Evolutionary conservation across 106 monocot species (phyloP).

Genomic region (Allium fistulosum): DNA sequence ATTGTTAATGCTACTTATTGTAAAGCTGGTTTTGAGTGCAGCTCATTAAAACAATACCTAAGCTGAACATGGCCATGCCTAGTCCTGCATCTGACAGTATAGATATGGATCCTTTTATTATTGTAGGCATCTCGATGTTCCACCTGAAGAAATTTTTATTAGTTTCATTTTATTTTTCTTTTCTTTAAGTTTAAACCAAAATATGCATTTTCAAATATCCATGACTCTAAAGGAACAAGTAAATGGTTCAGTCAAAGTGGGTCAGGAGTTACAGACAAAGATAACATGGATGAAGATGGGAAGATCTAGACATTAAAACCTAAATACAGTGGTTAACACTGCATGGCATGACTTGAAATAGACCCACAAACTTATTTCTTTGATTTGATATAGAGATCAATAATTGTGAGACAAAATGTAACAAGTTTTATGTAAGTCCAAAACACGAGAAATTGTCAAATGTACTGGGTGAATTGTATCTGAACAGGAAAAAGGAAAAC

Average conservation of each 20-base stretch:
- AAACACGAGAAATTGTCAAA: no score
- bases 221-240: neutral
- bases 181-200: neutral
- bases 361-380: no score
- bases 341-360: no score
- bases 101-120: conserved; percentile 74
- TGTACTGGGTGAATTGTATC: no score
- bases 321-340: neutral
- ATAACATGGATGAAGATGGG: neutral
- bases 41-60: conserved; percentile 30
- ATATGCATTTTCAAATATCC: neutral
- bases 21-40: neutral
- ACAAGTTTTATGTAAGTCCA: no score
- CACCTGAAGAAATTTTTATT: conserved; percentile 36
- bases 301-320: neutral
- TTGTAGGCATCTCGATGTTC: conserved; percentile 77
- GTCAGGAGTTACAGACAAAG: neutral
- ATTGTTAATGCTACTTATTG: neutral
- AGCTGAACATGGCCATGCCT: conserved; percentile 94
- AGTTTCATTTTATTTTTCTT: neutral
- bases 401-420: no score
- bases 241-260: neutral
- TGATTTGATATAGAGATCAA: no score
- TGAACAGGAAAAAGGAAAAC: no score
- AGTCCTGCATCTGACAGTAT: conserved; percentile 84